Base-by-base conservation (phyloP, 768 basidiomycete genomes). In the Trametes elegans region DNA sequence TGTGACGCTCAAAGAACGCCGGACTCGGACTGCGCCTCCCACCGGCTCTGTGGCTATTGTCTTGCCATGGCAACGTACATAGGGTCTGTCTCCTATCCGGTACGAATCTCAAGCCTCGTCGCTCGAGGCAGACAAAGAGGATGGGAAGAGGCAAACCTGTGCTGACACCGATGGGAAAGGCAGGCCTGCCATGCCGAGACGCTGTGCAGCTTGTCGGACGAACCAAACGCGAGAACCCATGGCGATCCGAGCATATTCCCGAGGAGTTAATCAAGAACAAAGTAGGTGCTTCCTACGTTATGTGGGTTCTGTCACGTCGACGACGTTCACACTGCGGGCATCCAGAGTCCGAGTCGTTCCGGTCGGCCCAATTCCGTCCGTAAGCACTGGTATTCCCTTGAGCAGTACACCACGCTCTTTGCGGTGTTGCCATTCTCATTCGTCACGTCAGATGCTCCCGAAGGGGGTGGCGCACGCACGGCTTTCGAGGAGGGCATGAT, bases 281-380 rank as follows among this genome's bases (percentile, higher is more conserved):
- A 43, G 9, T 14, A 35, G 14, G 29, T 46, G 31, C 16, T 11
- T 28, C 40, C 23, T 26, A 29, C 11, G 53, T 34, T 35, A 45
- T 46, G 49, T 32, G 42, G 48, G 18, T 57, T 49, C 43, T 40
- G 55, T 50, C 55, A 57, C 14, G 4, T 3, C 48, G 43, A 24
- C 24, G 45, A 42, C 14, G 18, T 27, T 4, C n/a, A 14, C 7
- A 5, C 8, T 6, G 35, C 35, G n/a, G 38, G n/a, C n/a, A n/a
- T n/a, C n/a, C 38, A 8, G 16, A 16, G n/a, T 8, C 9, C 4
- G 18, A 39, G 38, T 39, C 38, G 18, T 18, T n/a, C 13, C 13
- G n/a, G n/a, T 40, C 38, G n/a, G 18, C 38, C 38, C 5, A 11
- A 11, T 35, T 13, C 34, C n/a, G 3, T n/a, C n/a, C n/a, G n/a